Evolutionary conservation across 306 rosid species (phyloP).

Genomic region (Gillenia trifoliata): DNA sequence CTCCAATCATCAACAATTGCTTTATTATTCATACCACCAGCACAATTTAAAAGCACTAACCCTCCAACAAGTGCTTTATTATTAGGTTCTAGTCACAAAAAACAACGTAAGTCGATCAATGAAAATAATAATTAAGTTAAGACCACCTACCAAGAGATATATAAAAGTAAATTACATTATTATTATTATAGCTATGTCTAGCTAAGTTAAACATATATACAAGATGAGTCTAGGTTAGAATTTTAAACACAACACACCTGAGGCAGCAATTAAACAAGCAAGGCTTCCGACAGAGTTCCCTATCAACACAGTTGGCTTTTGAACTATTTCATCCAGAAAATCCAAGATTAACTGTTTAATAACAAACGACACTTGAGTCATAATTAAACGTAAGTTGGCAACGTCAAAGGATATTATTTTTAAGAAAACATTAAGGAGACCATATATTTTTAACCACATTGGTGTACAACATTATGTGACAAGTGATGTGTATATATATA

Average conservation of each 20-base stretch:
- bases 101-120: neutral
- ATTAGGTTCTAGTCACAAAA: conserved; percentile 53
- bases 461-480: no score
- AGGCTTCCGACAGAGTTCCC: conserved; percentile 98
- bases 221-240: no score
- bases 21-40: conserved; percentile 97
- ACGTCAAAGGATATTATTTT: neutral
- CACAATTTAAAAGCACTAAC: conserved; percentile 72
- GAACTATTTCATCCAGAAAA: conserved; percentile 69
- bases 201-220: no score
- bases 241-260: conserved; percentile 41
- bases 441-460: no score
- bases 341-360: conserved; percentile 69
- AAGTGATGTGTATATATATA: no score
- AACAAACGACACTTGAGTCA: neutral
- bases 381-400: no score
- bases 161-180: no score
- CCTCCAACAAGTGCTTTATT: conserved; percentile 57
- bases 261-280: conserved; percentile 86
- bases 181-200: no score
- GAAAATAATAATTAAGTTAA: no score
- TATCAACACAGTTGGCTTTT: conserved; percentile 73
- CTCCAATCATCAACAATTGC: conserved; percentile 95
- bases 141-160: no score
- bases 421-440: no score